phyloP scores from a whole-genome alignment of 2,329 filamentous ascomycete genomes.

The Curvularia eragrostidis region DNA sequence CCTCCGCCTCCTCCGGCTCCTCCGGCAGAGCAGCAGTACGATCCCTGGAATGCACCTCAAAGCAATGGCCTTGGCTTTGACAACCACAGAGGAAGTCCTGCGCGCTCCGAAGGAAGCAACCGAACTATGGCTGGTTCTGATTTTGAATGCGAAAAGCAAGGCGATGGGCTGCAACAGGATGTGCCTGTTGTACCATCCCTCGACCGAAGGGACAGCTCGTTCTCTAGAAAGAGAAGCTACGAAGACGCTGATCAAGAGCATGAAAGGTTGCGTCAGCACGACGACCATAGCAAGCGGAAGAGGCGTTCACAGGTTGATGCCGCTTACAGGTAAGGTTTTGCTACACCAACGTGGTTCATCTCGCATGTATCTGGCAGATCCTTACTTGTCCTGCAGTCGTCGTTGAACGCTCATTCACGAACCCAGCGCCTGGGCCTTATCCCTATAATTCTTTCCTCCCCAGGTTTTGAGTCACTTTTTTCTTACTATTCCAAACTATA shows the following conservation, averaged over 20 bases:
- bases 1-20: constrained; percentile 36
- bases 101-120: constrained; percentile 45
- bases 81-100: constrained; percentile 38
- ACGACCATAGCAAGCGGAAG: constrained; percentile 48
- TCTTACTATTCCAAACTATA: not conserved
- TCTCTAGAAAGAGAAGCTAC: constrained; percentile 47
- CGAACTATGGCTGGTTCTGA: constrained; percentile 45
- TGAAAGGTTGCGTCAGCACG: constrained; percentile 42
- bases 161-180: constrained; percentile 20
- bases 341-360: not conserved
- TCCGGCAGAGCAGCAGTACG: constrained; percentile 23
- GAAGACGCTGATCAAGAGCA: constrained; percentile 45
- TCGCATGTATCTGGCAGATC: not conserved
- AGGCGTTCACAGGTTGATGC: constrained; percentile 45
- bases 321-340: constrained; percentile 43
- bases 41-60: constrained; percentile 35
- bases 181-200: constrained; percentile 26
- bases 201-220: constrained; percentile 41
- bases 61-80: constrained; percentile 27
- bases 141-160: constrained; percentile 38
- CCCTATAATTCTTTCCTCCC: not conserved
- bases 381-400: constrained; percentile 20
- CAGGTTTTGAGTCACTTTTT: not conserved
- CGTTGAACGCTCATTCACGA: constrained; percentile 13
- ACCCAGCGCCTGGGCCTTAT: not conserved